phyloP scores from a whole-genome alignment of 495 filamentous ascomycete genomes.

The Daldinia concentrica region DNA sequence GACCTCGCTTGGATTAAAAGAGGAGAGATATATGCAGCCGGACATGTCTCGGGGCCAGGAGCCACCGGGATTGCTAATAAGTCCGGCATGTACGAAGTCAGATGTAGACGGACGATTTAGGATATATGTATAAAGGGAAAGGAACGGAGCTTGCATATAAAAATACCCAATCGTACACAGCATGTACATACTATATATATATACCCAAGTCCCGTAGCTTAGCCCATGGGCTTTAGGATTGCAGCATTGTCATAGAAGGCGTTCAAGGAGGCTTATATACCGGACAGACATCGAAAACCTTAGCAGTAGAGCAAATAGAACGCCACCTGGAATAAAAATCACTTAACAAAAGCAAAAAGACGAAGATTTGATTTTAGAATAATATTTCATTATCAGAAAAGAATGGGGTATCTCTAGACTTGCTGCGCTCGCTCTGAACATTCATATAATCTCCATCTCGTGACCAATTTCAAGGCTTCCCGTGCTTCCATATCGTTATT shows the following conservation, averaged over 20 bases:
- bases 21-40: not conserved
- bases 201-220: not conserved
- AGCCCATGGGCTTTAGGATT: not conserved
- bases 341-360: not conserved
- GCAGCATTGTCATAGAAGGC: not conserved
- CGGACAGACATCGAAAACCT: not conserved
- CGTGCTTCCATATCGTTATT: slow-evolving; percentile 16
- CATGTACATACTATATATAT: slow-evolving; percentile 8
- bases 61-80: slow-evolving; percentile 24
- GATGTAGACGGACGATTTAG: not conserved
- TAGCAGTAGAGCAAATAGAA: not conserved
- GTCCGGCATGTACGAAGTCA: not conserved
- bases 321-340: not conserved
- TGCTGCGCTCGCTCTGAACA: slow-evolving; percentile 31
- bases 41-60: slow-evolving; percentile 35
- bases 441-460: slow-evolving; percentile 23
- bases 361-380: slow-evolving; percentile 4
- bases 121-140: not conserved
- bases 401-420: slow-evolving; percentile 46
- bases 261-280: not conserved
- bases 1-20: not conserved
- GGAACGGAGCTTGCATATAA: slow-evolving; percentile 3
- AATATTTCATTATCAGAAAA: slow-evolving; percentile 40
- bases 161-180: slow-evolving; percentile 12
- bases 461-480: slow-evolving; percentile 32